Conservation (phyloP, 1,284 basidiomycete species). For the Leccinum griseonigrum region DNA sequence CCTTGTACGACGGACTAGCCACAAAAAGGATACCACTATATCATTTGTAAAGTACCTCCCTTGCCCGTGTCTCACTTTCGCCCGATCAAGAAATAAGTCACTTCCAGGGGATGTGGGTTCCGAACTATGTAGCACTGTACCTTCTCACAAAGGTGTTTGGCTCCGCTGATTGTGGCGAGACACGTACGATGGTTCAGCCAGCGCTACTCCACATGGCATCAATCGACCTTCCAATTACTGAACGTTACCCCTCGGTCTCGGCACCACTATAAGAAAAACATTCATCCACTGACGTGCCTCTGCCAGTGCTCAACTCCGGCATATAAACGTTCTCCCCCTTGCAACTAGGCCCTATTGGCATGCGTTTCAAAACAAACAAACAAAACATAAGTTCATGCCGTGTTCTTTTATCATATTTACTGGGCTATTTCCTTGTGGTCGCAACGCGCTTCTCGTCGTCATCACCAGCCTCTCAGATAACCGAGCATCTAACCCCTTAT, state of each 20-base stretch:
- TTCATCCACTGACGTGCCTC: not conserved
- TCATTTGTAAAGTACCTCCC: conserved; percentile 1
- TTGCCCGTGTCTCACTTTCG: conserved; percentile 1
- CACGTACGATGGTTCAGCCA: not conserved
- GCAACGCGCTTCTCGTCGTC: not conserved
- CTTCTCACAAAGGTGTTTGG: not conserved
- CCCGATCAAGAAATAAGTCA: not conserved
- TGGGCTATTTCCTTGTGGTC: not conserved
- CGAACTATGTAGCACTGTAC: not conserved
- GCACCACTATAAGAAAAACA: not conserved
- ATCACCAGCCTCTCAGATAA: not conserved
- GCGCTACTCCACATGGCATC: not conserved
- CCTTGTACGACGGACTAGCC: conserved; percentile 11
- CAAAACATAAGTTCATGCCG: not conserved
- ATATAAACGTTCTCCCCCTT: not conserved
- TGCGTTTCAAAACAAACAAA: not conserved
- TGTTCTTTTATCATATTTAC: not conserved
- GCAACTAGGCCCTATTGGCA: not conserved
- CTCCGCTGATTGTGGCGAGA: not conserved
- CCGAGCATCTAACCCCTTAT: not conserved
- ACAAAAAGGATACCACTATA: conserved; percentile 1
- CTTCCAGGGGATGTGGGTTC: not conserved
- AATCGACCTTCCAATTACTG: not conserved
- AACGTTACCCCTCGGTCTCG: not conserved
- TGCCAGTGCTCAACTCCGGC: not conserved